Percentiles rank a stretch among this genome's conserved stretches.
Evolutionary conservation across 495 filamentous ascomycete species (phyloP).

Genomic region (Hypomontagnella monticulosa): DNA sequence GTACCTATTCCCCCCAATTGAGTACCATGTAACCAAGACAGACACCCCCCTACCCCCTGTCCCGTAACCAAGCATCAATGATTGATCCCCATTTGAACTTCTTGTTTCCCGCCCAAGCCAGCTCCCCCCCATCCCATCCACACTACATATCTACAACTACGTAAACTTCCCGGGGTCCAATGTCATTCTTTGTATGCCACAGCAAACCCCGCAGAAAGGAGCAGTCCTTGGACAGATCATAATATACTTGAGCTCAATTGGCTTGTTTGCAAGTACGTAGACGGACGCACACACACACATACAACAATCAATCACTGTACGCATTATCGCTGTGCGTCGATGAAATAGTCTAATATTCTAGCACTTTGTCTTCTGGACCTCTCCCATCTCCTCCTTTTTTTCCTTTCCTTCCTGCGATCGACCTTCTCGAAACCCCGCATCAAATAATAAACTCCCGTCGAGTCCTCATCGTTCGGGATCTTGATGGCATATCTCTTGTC

Average conservation of each 20-base stretch:
- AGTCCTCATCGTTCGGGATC: conserved; percentile 50
- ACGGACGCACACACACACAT: neutral
- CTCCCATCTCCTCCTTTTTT: conserved; percentile 12
- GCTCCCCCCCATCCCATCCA: conserved; percentile 13
- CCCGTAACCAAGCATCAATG: neutral
- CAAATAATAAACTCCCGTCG: conserved; percentile 33
- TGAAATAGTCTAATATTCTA: conserved; percentile 25
- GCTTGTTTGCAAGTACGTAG: conserved; percentile 33
- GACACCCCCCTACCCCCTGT: too few species aligned
- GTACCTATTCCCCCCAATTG: neutral
- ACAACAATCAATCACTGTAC: conserved; percentile 8
- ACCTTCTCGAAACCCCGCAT: conserved; percentile 24
- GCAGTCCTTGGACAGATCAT: conserved; percentile 28
- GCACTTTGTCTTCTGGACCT: conserved; percentile 7
- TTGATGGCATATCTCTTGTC: conserved; percentile 71
- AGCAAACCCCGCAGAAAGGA: conserved; percentile 41
- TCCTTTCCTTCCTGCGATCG: conserved; percentile 18
- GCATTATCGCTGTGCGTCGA: conserved; percentile 27
- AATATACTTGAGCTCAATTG: conserved; percentile 39
- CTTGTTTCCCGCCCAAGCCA: conserved; percentile 17
- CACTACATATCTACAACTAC: conserved; percentile 30
- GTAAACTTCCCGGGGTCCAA: conserved; percentile 36
- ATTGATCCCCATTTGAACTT: conserved; percentile 19
- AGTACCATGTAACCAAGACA: neutral
- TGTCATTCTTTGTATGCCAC: conserved; percentile 37